phyloP scores from a whole-genome alignment of 2,329 filamentous ascomycete genomes.

The Neonectria sp. region DNA sequence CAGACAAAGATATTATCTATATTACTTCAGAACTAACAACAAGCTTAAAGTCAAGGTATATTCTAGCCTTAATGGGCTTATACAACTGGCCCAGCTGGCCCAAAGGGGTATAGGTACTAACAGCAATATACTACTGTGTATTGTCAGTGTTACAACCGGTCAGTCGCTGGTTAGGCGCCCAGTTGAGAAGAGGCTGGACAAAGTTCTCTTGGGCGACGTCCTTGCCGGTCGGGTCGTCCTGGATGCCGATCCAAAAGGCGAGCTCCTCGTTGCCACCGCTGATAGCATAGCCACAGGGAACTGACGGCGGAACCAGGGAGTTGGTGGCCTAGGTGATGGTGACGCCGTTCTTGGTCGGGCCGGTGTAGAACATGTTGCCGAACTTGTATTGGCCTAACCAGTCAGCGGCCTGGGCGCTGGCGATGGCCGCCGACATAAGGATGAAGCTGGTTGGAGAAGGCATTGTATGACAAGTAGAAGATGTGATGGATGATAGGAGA shows the following conservation, averaged over 20 bases:
- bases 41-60: slow-evolving; percentile 31
- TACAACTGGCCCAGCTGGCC: slow-evolving; percentile 24
- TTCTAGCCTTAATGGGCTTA: slow-evolving; percentile 12
- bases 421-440: slow-evolving; percentile 9
- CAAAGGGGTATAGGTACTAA: slow-evolving; percentile 28
- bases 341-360: slow-evolving; percentile 30
- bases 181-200: slow-evolving; percentile 32
- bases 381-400: slow-evolving; percentile 32
- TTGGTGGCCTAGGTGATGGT: slow-evolving; percentile 31
- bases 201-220: slow-evolving; percentile 27
- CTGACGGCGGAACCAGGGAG: slow-evolving; percentile 20
- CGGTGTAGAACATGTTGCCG: slow-evolving; percentile 34
- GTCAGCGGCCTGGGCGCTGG: slow-evolving; percentile 18
- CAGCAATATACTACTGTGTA: slow-evolving; percentile 29
- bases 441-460: slow-evolving; percentile 13
- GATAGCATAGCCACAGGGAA: slow-evolving; percentile 31
- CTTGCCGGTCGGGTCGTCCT: slow-evolving; percentile 27
- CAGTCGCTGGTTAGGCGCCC: slow-evolving; percentile 25
- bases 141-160: slow-evolving; percentile 31
- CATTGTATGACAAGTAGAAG: slow-evolving; percentile 4
- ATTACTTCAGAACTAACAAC: slow-evolving; percentile 19
- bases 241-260: slow-evolving; percentile 33
- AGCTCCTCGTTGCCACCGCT: slow-evolving; percentile 34
- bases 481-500: background rate
- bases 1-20: slow-evolving; percentile 26